These are phyloP conservation scores for Nothophoma quercina DNA, from an alignment of 2,329 filamentous ascomycete species.

Conservation along the genomic window DNA sequence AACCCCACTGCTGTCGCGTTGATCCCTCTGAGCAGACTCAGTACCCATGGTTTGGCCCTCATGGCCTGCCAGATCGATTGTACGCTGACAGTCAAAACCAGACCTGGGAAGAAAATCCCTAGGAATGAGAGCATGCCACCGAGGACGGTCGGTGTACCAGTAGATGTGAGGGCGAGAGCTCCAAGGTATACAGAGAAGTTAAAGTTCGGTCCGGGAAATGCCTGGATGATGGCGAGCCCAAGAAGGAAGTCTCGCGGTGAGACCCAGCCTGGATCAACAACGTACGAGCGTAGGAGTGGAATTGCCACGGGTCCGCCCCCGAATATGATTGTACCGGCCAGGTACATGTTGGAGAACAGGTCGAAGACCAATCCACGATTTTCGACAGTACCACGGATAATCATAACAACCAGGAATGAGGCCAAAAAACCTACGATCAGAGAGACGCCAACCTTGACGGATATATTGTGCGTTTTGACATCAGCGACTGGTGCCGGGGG, in stretches of 20 bases:
- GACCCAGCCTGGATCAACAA: conserved; percentile 75
- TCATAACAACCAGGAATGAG: conserved; percentile 65
- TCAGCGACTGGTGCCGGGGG: conserved; percentile 24
- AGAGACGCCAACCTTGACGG: conserved; percentile 46
- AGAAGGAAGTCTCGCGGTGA: conserved; percentile 74
- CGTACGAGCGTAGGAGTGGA: conserved; percentile 52
- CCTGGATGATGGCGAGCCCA: conserved; percentile 74
- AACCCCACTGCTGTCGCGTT: conserved; percentile 54
- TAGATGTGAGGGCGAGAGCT: conserved; percentile 45
- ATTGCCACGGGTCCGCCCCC: conserved; percentile 57
- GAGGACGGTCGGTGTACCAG: conserved; percentile 35
- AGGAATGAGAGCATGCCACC: conserved; percentile 51
- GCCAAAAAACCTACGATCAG: conserved; percentile 57
- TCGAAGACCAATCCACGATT: conserved; percentile 59
- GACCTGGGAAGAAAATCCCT: conserved; percentile 52
- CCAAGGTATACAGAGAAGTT: conserved; percentile 59
- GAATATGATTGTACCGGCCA: conserved; percentile 70
- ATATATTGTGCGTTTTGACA: conserved; percentile 45
- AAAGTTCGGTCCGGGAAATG: conserved; percentile 71
- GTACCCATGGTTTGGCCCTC: conserved; percentile 45
- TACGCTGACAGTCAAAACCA: conserved; percentile 48
- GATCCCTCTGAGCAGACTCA: conserved; percentile 49
- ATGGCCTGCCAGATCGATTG: conserved; percentile 51
- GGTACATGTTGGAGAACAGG: conserved; percentile 76
- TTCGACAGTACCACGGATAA: conserved; percentile 52